Evolutionary conservation across 805 yeast species (phyloP).

Genomic region (Starmerella scarabaei): DNA sequence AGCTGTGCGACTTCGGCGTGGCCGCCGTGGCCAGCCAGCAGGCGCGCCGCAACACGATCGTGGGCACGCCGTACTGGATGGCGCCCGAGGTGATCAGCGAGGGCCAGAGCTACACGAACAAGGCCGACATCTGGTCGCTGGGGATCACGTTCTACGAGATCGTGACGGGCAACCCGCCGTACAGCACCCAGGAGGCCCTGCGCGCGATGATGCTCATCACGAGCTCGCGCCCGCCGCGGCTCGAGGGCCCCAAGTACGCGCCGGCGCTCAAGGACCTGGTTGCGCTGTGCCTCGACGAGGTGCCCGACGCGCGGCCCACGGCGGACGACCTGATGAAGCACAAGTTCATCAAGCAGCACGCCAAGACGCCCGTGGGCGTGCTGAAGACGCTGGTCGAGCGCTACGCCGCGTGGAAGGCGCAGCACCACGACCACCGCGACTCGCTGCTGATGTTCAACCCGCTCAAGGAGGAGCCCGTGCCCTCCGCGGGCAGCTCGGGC

Average conservation of each 20-base stretch:
- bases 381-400: constrained; percentile 60
- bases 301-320: constrained; percentile 71
- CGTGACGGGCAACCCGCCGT: constrained; percentile 96
- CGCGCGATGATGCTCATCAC: constrained; percentile 92
- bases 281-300: constrained; percentile 86
- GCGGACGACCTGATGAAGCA: constrained; percentile 76
- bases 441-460: constrained; percentile 27
- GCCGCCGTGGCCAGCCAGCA: constrained; percentile 71
- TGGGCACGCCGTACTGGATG: constrained; percentile 52
- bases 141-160: constrained; percentile 91
- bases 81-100: constrained; percentile 37
- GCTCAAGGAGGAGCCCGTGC: constrained; percentile 18
- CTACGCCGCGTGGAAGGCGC: constrained; percentile 43
- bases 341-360: constrained; percentile 54
- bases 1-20: constrained; percentile 94
- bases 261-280: constrained; percentile 68
- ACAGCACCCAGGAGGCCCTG: constrained; percentile 85
- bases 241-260: constrained; percentile 81
- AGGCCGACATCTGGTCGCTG: constrained; percentile 95
- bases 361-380: constrained; percentile 43
- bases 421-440: constrained; percentile 35
- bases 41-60: constrained; percentile 77
- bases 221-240: constrained; percentile 83
- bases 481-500: constrained; percentile 25
- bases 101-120: constrained; percentile 38